phyloP scores from a whole-genome alignment of 768 basidiomycete species.

The Tephrocybe sp. region DNA sequence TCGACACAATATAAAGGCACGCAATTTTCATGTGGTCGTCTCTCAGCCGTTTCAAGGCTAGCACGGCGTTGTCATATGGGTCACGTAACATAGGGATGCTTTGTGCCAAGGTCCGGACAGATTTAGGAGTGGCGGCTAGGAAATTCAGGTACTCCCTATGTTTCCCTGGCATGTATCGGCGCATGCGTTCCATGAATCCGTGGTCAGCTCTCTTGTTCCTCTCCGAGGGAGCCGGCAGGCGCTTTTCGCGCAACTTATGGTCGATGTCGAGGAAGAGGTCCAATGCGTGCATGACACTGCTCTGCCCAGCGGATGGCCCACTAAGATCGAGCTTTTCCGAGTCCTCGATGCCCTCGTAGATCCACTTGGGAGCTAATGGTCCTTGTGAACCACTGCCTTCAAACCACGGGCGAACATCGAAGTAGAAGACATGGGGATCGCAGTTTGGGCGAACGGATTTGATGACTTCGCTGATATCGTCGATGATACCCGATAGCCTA shows the following conservation, averaged over 20 bases:
- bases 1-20: slow-evolving; percentile 82
- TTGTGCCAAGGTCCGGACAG: slow-evolving; percentile 62
- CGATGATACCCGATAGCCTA: slow-evolving; percentile 66
- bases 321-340: slow-evolving; percentile 63
- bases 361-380: slow-evolving; percentile 54
- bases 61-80: slow-evolving; percentile 79
- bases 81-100: slow-evolving; percentile 58
- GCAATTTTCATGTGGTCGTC: slow-evolving; percentile 91
- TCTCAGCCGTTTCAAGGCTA: slow-evolving; percentile 78
- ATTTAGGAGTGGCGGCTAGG: slow-evolving; percentile 58
- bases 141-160: slow-evolving; percentile 84
- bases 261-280: slow-evolving; percentile 89
- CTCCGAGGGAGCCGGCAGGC: slow-evolving; percentile 66
- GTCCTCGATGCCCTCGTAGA: slow-evolving; percentile 75
- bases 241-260: slow-evolving; percentile 73
- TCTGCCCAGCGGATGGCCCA: slow-evolving; percentile 95
- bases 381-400: slow-evolving; percentile 74
- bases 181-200: slow-evolving; percentile 92
- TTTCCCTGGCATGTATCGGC: slow-evolving; percentile 91
- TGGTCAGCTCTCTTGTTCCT: slow-evolving; percentile 65
- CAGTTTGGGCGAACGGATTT: slow-evolving; percentile 67
- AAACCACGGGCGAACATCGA: slow-evolving; percentile 90
- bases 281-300: slow-evolving; percentile 83
- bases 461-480: slow-evolving; percentile 71
- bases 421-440: slow-evolving; percentile 88